Conservation (phyloP, 2,329 filamentous ascomycete genomes). For the Aureobasidium uvarum region DNA sequence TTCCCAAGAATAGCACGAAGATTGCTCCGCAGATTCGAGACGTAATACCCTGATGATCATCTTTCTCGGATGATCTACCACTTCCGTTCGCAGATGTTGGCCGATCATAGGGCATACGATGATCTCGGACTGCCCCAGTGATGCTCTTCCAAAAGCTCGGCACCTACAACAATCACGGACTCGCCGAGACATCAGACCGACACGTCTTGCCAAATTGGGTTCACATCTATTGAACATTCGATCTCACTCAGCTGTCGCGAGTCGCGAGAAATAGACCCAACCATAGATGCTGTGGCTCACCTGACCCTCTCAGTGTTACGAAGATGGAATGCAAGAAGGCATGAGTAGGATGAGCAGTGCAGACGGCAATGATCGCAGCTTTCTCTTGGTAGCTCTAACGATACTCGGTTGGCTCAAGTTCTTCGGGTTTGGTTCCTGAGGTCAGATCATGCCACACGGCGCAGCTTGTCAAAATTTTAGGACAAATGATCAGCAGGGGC, state of each 20-base stretch:
- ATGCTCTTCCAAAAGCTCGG: no score
- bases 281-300: neutral
- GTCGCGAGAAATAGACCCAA: no score
- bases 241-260: neutral
- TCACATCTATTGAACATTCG: neutral
- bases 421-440: neutral
- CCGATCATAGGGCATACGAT: neutral
- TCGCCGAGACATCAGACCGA: neutral
- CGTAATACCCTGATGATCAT: neutral
- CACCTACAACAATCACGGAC: neutral
- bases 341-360: neutral
- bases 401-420: neutral
- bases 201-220: neutral
- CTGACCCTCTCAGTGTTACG: neutral
- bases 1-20: neutral
- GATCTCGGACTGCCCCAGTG: neutral
- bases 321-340: neutral
- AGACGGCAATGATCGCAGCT: neutral
- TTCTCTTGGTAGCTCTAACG: neutral
- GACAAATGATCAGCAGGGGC: neutral
- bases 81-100: neutral
- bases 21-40: neutral
- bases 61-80: neutral
- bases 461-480: neutral
- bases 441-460: neutral